Evolutionary conservation across 2,329 filamentous ascomycete species (phyloP).

Genomic region (Davidsoniella virescens): DNA sequence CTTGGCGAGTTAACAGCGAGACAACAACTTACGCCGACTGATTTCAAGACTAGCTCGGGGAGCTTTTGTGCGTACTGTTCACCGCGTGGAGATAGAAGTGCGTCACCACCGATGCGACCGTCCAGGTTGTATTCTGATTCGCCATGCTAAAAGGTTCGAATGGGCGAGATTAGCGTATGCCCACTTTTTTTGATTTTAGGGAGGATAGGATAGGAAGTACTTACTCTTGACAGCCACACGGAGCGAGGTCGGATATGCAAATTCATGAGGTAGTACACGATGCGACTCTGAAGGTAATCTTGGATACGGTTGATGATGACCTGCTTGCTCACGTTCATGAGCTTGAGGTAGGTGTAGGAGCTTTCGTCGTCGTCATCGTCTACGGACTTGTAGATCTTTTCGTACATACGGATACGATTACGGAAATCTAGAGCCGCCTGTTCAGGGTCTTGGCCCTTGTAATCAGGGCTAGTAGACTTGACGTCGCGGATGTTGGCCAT

Average conservation of each 20-base stretch:
- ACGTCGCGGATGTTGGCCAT: constrained; percentile 98
- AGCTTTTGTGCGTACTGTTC: constrained; percentile 75
- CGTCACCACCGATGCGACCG: constrained; percentile 86
- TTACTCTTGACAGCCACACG: constrained; percentile 85
- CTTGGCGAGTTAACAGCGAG: background rate
- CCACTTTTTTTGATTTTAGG: background rate
- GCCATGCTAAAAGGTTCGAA: constrained; percentile 49
- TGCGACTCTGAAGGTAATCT: constrained; percentile 88
- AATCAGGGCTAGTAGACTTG: constrained; percentile 92
- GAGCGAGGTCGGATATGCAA: constrained; percentile 91
- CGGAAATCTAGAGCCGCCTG: constrained; percentile 80
- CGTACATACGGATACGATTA: constrained; percentile 89
- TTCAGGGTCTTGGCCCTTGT: constrained; percentile 85
- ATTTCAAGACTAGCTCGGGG: constrained; percentile 69
- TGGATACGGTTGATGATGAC: constrained; percentile 97
- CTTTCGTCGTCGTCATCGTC: constrained; percentile 66
- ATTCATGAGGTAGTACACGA: constrained; percentile 98
- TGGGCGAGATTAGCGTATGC: background rate
- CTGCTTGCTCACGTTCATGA: constrained; percentile 89
- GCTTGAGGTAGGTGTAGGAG: constrained; percentile 85
- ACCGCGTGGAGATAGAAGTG: constrained; percentile 69
- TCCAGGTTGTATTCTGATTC: constrained; percentile 85
- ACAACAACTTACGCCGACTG: constrained; percentile 53
- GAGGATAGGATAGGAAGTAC: constrained; percentile 19
- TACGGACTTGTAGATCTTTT: constrained; percentile 90